These are phyloP conservation scores for Linanthus parryae DNA, from an alignment of 148 eudicot species.

Conservation along the genomic window DNA sequence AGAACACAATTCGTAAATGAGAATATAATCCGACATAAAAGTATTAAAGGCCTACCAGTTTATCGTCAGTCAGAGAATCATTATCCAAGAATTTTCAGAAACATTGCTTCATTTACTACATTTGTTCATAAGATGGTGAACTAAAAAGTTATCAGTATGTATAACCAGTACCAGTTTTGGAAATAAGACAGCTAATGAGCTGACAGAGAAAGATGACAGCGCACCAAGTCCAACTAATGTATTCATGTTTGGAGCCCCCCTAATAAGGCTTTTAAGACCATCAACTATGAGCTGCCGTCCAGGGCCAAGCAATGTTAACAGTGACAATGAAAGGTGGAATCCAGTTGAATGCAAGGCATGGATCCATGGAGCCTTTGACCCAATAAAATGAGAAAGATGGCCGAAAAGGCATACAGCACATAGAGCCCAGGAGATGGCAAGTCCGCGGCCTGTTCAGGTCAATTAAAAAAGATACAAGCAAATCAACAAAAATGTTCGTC, in stretches of 20 bases:
- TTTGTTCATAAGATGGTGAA: background rate
- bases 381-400: slow-evolving; percentile 79
- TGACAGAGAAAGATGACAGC: slow-evolving; percentile 86
- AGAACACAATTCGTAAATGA: too few species aligned
- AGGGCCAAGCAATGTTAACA: slow-evolving; percentile 88
- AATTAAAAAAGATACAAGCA: background rate
- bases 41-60: too few species aligned
- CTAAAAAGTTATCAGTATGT: slow-evolving; percentile 10
- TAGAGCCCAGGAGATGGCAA: slow-evolving; percentile 94
- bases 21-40: too few species aligned
- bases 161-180: slow-evolving; percentile 62
- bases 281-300: slow-evolving; percentile 87
- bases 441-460: slow-evolving; percentile 66
- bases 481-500: background rate
- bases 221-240: slow-evolving; percentile 99
- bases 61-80: too few species aligned
- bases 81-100: too few species aligned
- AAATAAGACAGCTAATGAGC: slow-evolving; percentile 80
- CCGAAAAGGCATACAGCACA: slow-evolving; percentile 95
- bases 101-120: background rate
- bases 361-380: slow-evolving; percentile 84
- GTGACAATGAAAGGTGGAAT: slow-evolving; percentile 76
- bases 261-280: slow-evolving; percentile 82
- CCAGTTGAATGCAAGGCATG: slow-evolving; percentile 92
- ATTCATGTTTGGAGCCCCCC: slow-evolving; percentile 96